A percentile compares a stretch with the other conserved stretches of the same genome.
Conservation (phyloP, 306 rosid genomes). For the Argentina anserina region DNA sequence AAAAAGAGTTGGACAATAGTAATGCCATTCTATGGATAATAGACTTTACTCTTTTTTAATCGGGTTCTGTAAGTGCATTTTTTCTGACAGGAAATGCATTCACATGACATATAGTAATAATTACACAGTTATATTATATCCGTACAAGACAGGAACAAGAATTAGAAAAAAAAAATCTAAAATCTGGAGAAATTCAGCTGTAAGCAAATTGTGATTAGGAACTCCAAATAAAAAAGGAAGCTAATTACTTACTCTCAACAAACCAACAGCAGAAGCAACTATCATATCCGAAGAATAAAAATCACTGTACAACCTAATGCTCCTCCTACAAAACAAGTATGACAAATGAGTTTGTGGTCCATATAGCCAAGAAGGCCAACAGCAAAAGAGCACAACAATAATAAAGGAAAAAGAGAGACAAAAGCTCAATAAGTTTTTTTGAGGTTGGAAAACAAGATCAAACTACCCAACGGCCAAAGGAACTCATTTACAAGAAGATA, state of each 20-base stretch:
- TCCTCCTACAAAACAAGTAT: slow-evolving; percentile 47
- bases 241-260: slow-evolving; percentile 52
- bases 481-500: not conserved
- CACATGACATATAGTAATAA: not conserved
- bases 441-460: not conserved
- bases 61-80: not conserved
- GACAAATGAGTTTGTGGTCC: slow-evolving; percentile 2
- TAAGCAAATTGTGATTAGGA: not conserved
- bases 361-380: not conserved
- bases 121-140: not conserved
- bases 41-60: not conserved
- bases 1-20: not conserved
- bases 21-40: not conserved
- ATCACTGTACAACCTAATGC: slow-evolving; percentile 78
- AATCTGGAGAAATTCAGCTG: not conserved
- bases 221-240: not conserved
- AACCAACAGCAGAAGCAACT: slow-evolving; percentile 78
- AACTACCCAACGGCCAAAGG: not conserved
- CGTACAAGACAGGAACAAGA: not conserved
- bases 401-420: not conserved
- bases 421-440: not conserved
- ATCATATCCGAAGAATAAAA: slow-evolving; percentile 86
- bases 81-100: not conserved
- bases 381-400: not conserved
- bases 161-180: not conserved